Conservation (phyloP, 768 basidiomycete species). For the Amylocystis lapponica region DNA sequence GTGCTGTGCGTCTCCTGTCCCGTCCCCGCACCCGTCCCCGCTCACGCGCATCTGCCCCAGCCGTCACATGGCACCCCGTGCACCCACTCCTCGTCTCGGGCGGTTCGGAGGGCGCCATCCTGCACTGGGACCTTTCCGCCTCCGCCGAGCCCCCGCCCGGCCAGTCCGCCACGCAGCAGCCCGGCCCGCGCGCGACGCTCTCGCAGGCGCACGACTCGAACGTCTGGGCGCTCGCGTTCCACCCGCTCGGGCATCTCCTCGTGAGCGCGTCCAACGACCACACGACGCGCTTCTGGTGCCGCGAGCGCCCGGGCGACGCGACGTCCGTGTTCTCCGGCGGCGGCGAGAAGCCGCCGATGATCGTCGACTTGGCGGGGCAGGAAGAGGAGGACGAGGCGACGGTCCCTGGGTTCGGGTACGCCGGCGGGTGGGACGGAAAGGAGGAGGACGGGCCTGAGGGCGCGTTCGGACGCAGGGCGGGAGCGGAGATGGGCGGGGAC, state of each 20-base stretch:
- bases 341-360: slow-evolving; percentile 80
- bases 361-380: slow-evolving; percentile 44
- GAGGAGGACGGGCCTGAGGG: slow-evolving; percentile 34
- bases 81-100: slow-evolving; percentile 91
- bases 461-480: neutral
- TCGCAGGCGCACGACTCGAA: slow-evolving; percentile 98
- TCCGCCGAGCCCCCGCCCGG: slow-evolving; percentile 43
- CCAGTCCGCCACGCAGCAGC: slow-evolving; percentile 22
- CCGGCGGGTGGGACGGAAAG: slow-evolving; percentile 38
- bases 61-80: slow-evolving; percentile 92
- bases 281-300: slow-evolving; percentile 97
- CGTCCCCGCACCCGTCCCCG: neutral
- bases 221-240: slow-evolving; percentile 93
- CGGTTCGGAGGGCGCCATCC: slow-evolving; percentile 88
- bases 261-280: slow-evolving; percentile 96
- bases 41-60: slow-evolving; percentile 31
- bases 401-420: slow-evolving; percentile 66
- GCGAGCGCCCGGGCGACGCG: slow-evolving; percentile 82
- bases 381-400: slow-evolving; percentile 62
- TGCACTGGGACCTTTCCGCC: slow-evolving; percentile 87
- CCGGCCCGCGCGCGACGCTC: slow-evolving; percentile 73
- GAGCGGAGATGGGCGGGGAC: slow-evolving; percentile 34
- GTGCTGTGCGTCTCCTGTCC: slow-evolving; percentile 60
- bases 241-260: slow-evolving; percentile 93
- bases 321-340: slow-evolving; percentile 74